These are phyloP conservation scores for Xylaria nigripes DNA, from an alignment of 495 filamentous ascomycete genomes.

Conservation along the genomic window DNA sequence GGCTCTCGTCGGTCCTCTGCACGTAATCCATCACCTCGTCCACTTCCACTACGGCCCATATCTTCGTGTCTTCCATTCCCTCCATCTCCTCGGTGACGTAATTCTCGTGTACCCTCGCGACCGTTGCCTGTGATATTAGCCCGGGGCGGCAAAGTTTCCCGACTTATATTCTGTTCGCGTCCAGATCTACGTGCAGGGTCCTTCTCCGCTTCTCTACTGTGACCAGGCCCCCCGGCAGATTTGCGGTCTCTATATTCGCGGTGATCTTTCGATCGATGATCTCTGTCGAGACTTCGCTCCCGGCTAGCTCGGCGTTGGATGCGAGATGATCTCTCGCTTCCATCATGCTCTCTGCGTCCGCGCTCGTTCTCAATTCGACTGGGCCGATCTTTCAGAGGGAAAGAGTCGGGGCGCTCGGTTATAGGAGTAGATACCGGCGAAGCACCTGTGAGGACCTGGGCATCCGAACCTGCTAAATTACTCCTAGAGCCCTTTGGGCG, in stretches of 20 bases:
- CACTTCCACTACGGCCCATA: constrained; percentile 22
- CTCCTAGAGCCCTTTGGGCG: constrained; percentile 33
- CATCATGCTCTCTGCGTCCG: constrained; percentile 33
- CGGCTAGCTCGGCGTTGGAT: constrained; percentile 36
- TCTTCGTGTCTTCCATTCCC: constrained; percentile 27
- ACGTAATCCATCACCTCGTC: constrained; percentile 20
- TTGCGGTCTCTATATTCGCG: constrained; percentile 31
- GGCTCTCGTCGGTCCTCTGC: constrained; percentile 26
- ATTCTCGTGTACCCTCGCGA: constrained; percentile 26
- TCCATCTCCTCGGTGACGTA: constrained; percentile 25
- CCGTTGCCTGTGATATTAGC: constrained; percentile 26
- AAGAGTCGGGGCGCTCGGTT: constrained; percentile 35
- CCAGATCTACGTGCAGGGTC: constrained; percentile 25
- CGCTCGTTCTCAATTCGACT: constrained; percentile 37
- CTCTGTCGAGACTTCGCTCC: constrained; percentile 32
- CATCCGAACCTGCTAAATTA: constrained; percentile 38
- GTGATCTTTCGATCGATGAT: constrained; percentile 33
- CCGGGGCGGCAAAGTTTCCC: constrained; percentile 23
- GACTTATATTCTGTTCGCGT: constrained; percentile 20
- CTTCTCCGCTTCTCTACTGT: constrained; percentile 26
- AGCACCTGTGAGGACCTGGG: constrained; percentile 39
- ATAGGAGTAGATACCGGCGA: constrained; percentile 39
- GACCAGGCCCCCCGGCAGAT: constrained; percentile 18
- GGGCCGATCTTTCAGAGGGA: constrained; percentile 23
- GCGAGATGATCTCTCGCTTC: constrained; percentile 31